Evolutionary conservation across 257 asterid species (phyloP).

Genomic region (Lavandula angustifolia): DNA sequence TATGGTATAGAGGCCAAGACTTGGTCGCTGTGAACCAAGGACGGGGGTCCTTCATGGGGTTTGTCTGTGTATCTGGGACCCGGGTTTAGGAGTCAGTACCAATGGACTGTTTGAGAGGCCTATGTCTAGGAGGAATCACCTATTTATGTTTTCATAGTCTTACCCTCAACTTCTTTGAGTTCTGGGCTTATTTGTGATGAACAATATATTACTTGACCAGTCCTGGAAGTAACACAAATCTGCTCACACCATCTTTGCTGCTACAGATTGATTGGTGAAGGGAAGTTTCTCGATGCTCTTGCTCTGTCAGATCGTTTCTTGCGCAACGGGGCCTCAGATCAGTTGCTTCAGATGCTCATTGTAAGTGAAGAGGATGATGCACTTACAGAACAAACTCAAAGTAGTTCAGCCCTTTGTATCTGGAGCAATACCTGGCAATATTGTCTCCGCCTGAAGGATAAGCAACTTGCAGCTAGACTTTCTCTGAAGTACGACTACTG

Average conservation of each 20-base stretch:
- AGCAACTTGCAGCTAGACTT: conserved; percentile 79
- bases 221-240: conserved; percentile 17
- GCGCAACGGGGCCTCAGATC: conserved; percentile 88
- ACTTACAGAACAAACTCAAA: conserved; percentile 50
- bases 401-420: conserved; percentile 52
- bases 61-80: no score
- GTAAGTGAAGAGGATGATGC: conserved; percentile 61
- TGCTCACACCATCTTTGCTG: conserved; percentile 17
- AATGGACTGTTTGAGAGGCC: background rate
- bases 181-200: conserved; percentile 24
- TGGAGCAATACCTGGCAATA: conserved; percentile 96
- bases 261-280: conserved; percentile 86
- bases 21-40: no score
- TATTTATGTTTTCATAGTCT: conserved; percentile 11
- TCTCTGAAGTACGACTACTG: conserved; percentile 74
- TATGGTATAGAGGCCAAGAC: no score
- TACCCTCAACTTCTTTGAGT: conserved; percentile 16
- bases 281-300: conserved; percentile 88
- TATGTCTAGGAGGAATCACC: conserved; percentile 12
- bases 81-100: no score
- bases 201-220: conserved; percentile 13
- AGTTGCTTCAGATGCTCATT: conserved; percentile 79
- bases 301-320: conserved; percentile 95
- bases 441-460: conserved; percentile 88
- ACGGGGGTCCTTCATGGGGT: no score